These are phyloP conservation scores for Suillus cothurnatus DNA, from an alignment of 768 basidiomycete species.

Conservation along the genomic window DNA sequence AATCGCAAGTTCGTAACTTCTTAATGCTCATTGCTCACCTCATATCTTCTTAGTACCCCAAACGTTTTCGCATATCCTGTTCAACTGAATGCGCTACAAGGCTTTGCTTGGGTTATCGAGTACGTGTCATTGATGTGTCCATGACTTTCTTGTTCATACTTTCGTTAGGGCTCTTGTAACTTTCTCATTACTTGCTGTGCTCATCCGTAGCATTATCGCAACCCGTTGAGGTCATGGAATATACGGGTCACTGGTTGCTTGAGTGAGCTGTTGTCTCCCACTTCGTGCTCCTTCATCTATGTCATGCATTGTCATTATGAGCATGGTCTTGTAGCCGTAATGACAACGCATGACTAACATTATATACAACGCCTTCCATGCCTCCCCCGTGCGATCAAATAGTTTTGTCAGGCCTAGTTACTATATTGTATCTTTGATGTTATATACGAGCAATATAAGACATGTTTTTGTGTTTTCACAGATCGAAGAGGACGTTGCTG, in stretches of 20 bases:
- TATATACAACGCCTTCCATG: background rate
- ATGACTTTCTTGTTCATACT: background rate
- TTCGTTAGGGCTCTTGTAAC: slow-evolving; percentile 64
- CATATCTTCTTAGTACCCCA: slow-evolving; percentile 36
- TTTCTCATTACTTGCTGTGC: slow-evolving; percentile 55
- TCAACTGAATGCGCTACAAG: slow-evolving; percentile 75
- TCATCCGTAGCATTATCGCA: slow-evolving; percentile 62
- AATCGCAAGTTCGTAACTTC: slow-evolving; percentile 58
- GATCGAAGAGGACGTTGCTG: background rate
- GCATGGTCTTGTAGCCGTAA: background rate
- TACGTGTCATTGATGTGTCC: slow-evolving; percentile 33
- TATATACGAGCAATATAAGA: background rate
- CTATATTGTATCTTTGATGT: background rate
- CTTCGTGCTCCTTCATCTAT: background rate
- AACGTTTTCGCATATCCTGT: slow-evolving; percentile 61
- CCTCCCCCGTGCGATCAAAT: background rate
- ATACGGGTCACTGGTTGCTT: slow-evolving; percentile 52
- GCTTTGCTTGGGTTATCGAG: slow-evolving; percentile 78
- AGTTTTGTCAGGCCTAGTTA: background rate
- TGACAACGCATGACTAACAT: background rate
- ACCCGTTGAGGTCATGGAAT: slow-evolving; percentile 68
- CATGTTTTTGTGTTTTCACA: background rate
- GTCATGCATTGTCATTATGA: background rate
- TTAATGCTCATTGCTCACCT: background rate
- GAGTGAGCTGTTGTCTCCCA: background rate